Evolutionary conservation across 306 rosid species (phyloP).

Genomic region (Citrullus colocynthis): DNA sequence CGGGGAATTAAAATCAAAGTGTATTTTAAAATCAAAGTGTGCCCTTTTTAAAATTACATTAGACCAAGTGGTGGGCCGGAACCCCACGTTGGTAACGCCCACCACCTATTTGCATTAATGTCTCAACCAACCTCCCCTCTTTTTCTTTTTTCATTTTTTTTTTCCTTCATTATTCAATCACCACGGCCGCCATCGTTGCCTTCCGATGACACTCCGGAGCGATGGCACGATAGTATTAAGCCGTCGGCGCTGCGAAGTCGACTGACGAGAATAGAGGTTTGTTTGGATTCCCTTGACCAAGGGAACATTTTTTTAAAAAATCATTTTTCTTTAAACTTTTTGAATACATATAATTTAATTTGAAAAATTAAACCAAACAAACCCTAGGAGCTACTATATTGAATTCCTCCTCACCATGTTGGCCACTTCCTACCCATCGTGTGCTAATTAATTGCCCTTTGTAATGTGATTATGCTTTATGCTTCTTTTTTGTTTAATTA

Average conservation of each 20-base stretch:
- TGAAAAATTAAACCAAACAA: too few species aligned
- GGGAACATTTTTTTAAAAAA: too few species aligned
- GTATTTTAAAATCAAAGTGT: neutral
- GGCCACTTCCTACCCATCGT: neutral
- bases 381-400: neutral
- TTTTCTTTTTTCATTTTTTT: too few species aligned
- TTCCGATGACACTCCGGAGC: neutral
- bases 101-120: slow-evolving; percentile 1
- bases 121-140: neutral
- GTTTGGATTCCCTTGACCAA: too few species aligned
- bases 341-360: too few species aligned
- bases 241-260: neutral
- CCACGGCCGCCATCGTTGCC: neutral
- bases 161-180: neutral
- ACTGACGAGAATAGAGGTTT: neutral
- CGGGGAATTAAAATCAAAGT: neutral
- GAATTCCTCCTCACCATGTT: neutral
- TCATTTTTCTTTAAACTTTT: too few species aligned
- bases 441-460: neutral
- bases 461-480: neutral
- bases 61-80: neutral
- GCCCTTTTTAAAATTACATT: too few species aligned
- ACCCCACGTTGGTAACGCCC: neutral
- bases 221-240: neutral
- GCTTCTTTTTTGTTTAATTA: too few species aligned